Evolutionary conservation across 2,329 filamentous ascomycete genomes (phyloP), one percentile per base, ranked within the genome.

Genomic region (Penicillium sp.): DNA sequence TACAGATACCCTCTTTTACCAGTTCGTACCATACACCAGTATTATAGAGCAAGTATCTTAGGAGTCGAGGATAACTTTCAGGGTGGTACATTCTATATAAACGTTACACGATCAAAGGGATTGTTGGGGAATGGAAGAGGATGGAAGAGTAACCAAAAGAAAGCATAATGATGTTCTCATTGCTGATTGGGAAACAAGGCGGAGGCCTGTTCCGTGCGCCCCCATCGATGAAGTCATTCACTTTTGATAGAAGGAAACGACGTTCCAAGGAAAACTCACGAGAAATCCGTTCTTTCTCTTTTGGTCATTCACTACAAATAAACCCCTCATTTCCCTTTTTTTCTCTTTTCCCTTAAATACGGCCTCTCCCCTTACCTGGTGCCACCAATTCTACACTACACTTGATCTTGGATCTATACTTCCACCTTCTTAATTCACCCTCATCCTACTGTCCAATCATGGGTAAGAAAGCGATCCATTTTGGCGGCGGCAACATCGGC

Each of bases 401-500:
- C n/a, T 26, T 56, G 46, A 37, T 49, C 33, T 13, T 26, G 22
- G 33, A 26, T 50, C 33, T 42, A 27, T 50, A 50, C 13, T 9
- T 29, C 11, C 21, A 14, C 29, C 29, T 39, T 11, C 26, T 46
- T 46, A 45, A 5, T 46, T n/a, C 33, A 52, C 33, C n/a, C 22
- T 42, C 31, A 31, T n/a, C 31, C 10, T 14, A 42, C 19, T 42
- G 5, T 57, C 52, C 49, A 49, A 53, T 49, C 63, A 78, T 78
- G 75, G 70, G 66, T 63, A 87, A 86, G 75, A 91, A 89, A 74
- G 90, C 90, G 65, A 85, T 93, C 74, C 90, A 93, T 79, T 93
- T 95, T 68, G 90, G 90, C 65, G 90, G 90, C 69, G 90, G 90
- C 73, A 93, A 93, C 77, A 93, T 95, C 72, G 90, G 88, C 76